Evolutionary conservation across 2,329 filamentous ascomycete species (phyloP).

Genomic region (Tolypocladium ophioglossoides): DNA sequence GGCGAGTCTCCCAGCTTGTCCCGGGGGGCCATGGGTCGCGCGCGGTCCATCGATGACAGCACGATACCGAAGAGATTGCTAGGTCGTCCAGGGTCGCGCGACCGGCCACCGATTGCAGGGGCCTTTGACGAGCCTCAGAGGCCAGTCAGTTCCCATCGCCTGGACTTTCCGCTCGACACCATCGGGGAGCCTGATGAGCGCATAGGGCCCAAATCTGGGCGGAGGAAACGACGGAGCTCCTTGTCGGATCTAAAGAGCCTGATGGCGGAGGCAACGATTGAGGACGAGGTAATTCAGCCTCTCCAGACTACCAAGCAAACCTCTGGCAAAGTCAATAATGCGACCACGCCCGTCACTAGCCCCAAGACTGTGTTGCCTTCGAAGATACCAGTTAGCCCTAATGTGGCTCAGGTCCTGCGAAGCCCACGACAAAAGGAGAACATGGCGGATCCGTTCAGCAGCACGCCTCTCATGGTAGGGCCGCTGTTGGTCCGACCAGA

Average conservation of each 20-base stretch:
- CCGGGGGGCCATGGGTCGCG: constrained; percentile 55
- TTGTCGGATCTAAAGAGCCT: constrained; percentile 72
- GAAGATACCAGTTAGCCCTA: constrained; percentile 42
- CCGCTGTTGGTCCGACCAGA: constrained; percentile 4
- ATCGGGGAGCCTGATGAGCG: constrained; percentile 46
- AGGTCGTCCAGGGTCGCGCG: constrained; percentile 44
- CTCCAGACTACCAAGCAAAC: constrained; percentile 43
- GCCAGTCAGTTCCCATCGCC: constrained; percentile 45
- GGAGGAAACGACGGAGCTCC: constrained; percentile 81
- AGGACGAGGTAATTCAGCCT: constrained; percentile 30
- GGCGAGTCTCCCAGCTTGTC: constrained; percentile 55
- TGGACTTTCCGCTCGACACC: constrained; percentile 46
- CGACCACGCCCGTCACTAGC: constrained; percentile 15
- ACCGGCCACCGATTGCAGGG: constrained; percentile 49
- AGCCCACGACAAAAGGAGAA: constrained; percentile 37
- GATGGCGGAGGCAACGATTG: constrained; percentile 49
- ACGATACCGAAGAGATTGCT: constrained; percentile 31
- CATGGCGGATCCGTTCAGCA: constrained; percentile 12
- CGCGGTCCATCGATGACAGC: constrained; percentile 65
- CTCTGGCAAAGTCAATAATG: constrained; percentile 45
- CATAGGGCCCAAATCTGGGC: constrained; percentile 30
- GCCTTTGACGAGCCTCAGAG: constrained; percentile 50
- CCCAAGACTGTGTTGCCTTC: constrained; percentile 34
- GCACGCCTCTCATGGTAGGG: constrained; percentile 1
- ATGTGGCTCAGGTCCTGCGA: constrained; percentile 24